These are phyloP conservation scores for Dictyostelium purpureum DNA, from an alignment of 78 protist genomes.

Conservation along the genomic window DNA sequence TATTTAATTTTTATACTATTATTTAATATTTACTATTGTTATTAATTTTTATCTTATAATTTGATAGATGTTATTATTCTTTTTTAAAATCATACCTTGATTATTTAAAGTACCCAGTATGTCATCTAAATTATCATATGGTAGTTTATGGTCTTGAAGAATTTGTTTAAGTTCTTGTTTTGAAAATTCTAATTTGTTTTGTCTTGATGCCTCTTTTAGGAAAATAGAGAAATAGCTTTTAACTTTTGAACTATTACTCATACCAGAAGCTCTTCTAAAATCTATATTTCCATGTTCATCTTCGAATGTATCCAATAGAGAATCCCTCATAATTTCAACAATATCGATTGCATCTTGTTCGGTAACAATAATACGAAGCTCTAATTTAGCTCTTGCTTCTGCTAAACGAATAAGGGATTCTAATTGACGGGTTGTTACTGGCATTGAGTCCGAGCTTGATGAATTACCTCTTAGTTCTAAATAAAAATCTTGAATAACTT, in stretches of 20 bases:
- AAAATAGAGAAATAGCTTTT: not conserved
- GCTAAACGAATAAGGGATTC: constrained; percentile 97
- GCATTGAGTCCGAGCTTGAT: constrained; percentile 50
- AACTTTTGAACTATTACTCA: constrained; percentile 8
- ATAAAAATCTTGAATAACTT: constrained; percentile 89
- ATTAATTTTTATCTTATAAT: not conserved
- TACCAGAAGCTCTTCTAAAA: constrained; percentile 53
- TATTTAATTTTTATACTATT: not conserved
- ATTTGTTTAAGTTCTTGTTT: not conserved
- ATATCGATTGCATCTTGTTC: constrained; percentile 82
- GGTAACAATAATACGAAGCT: constrained; percentile 92
- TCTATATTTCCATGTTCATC: constrained; percentile 74
- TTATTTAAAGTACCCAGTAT: constrained; percentile 3
- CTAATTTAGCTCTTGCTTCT: constrained; percentile 97
- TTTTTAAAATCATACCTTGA: constrained; percentile 54
- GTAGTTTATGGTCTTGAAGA: constrained; percentile 29
- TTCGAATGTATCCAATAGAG: constrained; percentile 46
- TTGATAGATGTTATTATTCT: not conserved
- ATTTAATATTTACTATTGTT: not conserved
- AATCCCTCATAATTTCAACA: constrained; percentile 60
- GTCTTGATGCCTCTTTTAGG: not conserved
- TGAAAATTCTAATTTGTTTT: not conserved
- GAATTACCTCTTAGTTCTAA: constrained; percentile 55
- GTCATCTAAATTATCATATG: constrained; percentile 23
- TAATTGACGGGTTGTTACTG: constrained; percentile 98